Base-by-base conservation (phyloP, 1,139 yeast genomes). In the Scheffersomyces segobiensis region DNA sequence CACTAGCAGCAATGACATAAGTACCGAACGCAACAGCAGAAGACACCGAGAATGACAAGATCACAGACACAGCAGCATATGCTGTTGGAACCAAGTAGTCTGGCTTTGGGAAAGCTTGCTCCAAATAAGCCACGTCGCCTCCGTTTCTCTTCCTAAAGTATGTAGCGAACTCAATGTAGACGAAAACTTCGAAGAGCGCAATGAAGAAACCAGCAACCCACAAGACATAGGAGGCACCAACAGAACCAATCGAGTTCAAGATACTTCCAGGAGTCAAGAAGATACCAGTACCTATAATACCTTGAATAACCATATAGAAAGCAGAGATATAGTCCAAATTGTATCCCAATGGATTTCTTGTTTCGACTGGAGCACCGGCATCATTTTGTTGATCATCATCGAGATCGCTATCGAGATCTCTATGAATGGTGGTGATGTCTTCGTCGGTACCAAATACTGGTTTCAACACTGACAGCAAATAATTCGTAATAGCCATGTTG, bases 201-300 rank as follows among this genome's bases (percentile, higher is more conserved):
- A 79, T 73, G 48, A 78, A 56, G 57, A 74, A 78, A 10, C 83
- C 80, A 46, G 69, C 65, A 1, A 76, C 65, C 83, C 83, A 79
- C 24, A 79, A 65, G 3, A 79, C 73, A 56, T 79, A 79, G n/a
- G 78, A 67, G 17, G 80, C 74, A 48, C 83, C 83, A 53, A 79
- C 65, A 2, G 81, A 75, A 0, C 83, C 82, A 59, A 78, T 72
- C 1, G 79, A 72, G 19, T 67, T 68, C 8, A 78, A 62, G 50
- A 78, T 66, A 2, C 75, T 61, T 0, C 74, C 78, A 4, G 83
- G 83, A 0, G 81, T 77, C n/a, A 74, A 69, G 63, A 79, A 80
- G 52, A 79, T 79, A 66, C 83, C 83, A 0, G 83, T 80, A 57
- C 84, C 83, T 50, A 80, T 73, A 51, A 79, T 75, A 54, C 83